These are phyloP conservation scores for Candida loeiensis DNA, from an alignment of 805 yeast species.

Conservation along the genomic window DNA sequence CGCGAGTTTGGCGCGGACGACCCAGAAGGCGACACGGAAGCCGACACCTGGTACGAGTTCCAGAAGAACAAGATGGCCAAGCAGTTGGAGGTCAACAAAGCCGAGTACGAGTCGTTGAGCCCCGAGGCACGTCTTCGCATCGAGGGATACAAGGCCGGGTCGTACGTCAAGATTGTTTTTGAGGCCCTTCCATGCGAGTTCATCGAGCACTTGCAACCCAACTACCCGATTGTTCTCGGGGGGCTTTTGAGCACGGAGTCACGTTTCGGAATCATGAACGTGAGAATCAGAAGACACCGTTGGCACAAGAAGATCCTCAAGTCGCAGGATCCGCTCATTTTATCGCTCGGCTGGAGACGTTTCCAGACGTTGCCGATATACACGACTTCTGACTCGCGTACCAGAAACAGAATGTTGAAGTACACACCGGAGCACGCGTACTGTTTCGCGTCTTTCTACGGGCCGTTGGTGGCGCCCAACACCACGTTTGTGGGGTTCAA, in stretches of 20 bases:
- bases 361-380: constrained; percentile 95
- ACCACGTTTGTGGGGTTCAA: constrained; percentile 97
- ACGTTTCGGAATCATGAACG: constrained; percentile 88
- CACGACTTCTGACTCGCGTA: constrained; percentile 95
- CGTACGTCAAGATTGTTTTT: constrained; percentile 87
- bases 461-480: constrained; percentile 95
- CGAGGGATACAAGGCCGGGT: constrained; percentile 92
- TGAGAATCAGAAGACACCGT: constrained; percentile 93
- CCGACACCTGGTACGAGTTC: constrained; percentile 96
- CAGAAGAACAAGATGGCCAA: constrained; percentile 97
- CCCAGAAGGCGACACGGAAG: constrained; percentile 66
- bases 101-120: constrained; percentile 72
- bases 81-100: constrained; percentile 88
- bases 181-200: constrained; percentile 86
- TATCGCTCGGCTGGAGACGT: constrained; percentile 97
- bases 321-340: constrained; percentile 89
- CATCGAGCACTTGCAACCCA: constrained; percentile 79
- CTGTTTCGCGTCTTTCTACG: constrained; percentile 93
- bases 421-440: constrained; percentile 98
- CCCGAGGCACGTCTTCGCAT: constrained; percentile 70
- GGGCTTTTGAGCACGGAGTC: constrained; percentile 89
- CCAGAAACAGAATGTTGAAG: constrained; percentile 95
- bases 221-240: constrained; percentile 82
- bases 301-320: constrained; percentile 97
- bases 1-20: constrained; percentile 69